Conservation (phyloP, 2,329 filamentous ascomycete genomes). For the Alternaria sp. region DNA sequence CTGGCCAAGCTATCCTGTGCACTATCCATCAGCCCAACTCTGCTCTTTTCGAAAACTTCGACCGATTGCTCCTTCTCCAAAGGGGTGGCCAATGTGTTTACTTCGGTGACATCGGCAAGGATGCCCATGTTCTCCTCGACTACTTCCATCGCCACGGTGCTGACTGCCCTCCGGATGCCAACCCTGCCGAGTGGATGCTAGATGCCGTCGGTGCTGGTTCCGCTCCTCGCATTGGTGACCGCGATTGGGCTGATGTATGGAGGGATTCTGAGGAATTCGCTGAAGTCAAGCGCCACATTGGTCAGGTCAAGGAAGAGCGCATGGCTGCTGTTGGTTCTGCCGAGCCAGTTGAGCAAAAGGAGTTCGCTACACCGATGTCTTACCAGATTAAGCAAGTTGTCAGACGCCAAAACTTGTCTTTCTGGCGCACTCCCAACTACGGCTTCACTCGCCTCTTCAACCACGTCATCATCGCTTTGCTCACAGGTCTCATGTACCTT, state of each 20-base stretch:
- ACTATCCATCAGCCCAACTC: conserved; percentile 92
- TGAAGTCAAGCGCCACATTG: conserved; percentile 69
- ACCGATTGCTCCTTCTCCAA: conserved; percentile 79
- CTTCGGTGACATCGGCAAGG: conserved; percentile 81
- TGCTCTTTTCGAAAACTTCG: conserved; percentile 86
- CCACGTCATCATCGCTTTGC: conserved; percentile 76
- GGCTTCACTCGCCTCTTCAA: conserved; percentile 87
- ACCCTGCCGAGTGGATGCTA: conserved; percentile 79
- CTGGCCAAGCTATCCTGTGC: conserved; percentile 86
- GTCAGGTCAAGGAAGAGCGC: conserved; percentile 68
- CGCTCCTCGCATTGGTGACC: conserved; percentile 71
- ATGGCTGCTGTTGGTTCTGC: conserved; percentile 54
- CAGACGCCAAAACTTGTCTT: conserved; percentile 74
- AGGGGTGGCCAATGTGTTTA: conserved; percentile 82
- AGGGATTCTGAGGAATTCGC: conserved; percentile 73
- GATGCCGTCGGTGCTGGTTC: conserved; percentile 82
- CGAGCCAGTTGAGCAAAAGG: conserved; percentile 63
- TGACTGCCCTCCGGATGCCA: conserved; percentile 61
- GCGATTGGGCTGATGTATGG: conserved; percentile 85
- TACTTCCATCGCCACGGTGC: conserved; percentile 62
- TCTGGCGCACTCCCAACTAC: conserved; percentile 88
- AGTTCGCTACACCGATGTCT: conserved; percentile 80
- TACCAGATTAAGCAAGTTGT: conserved; percentile 82
- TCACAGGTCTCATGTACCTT: conserved; percentile 81
- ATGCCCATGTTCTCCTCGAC: conserved; percentile 72